These are phyloP conservation scores for Pseudogymnoascus sp. DNA, from an alignment of 2,329 filamentous ascomycete species.

Conservation along the genomic window DNA sequence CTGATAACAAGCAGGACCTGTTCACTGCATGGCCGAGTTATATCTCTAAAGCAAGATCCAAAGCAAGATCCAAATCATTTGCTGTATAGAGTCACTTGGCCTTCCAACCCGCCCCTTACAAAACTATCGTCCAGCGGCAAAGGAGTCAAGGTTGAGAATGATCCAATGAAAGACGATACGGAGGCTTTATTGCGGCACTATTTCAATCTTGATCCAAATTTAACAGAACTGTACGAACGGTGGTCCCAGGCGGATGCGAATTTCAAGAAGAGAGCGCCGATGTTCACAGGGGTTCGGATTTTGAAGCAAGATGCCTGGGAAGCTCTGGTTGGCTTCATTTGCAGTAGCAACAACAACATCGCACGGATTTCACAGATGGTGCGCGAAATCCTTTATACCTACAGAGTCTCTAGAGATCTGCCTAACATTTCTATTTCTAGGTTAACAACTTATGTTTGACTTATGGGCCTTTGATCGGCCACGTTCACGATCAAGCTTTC, in stretches of 20 bases:
- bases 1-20: slow-evolving; percentile 53
- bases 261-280: slow-evolving; percentile 78
- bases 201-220: slow-evolving; percentile 74
- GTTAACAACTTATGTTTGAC: slow-evolving; percentile 80
- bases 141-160: background rate
- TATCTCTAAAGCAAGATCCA: slow-evolving; percentile 78
- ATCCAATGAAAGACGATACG: slow-evolving; percentile 55
- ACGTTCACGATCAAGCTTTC: slow-evolving; percentile 62
- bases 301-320: slow-evolving; percentile 95
- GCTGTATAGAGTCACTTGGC: slow-evolving; percentile 70
- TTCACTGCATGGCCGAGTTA: slow-evolving; percentile 73
- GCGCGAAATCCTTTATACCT: slow-evolving; percentile 13
- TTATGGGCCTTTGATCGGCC: slow-evolving; percentile 71
- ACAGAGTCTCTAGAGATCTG: background rate
- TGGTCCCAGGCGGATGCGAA: slow-evolving; percentile 84
- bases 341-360: slow-evolving; percentile 98
- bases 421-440: slow-evolving; percentile 29
- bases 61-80: slow-evolving; percentile 71
- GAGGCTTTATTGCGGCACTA: slow-evolving; percentile 72
- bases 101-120: slow-evolving; percentile 29
- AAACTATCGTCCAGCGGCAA: slow-evolving; percentile 30
- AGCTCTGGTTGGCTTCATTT: slow-evolving; percentile 87
- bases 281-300: slow-evolving; percentile 86
- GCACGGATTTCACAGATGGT: slow-evolving; percentile 92
- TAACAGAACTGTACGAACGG: slow-evolving; percentile 69